Evolutionary conservation across 768 basidiomycete genomes (phyloP).

Genomic region (Suillus spraguei): DNA sequence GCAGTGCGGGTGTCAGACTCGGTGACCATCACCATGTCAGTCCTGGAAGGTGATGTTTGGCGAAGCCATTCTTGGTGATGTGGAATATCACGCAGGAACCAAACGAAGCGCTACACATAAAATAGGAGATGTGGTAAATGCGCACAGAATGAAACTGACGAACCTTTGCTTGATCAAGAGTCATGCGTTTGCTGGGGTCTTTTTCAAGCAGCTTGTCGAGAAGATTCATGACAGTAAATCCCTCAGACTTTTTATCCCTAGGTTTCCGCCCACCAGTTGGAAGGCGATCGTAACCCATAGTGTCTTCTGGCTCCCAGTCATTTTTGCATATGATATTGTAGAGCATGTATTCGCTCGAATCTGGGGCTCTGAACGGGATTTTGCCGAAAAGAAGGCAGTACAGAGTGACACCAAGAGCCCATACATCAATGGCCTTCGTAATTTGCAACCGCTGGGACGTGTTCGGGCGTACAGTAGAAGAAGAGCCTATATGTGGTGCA

Average conservation of each 20-base stretch:
- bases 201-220: slow-evolving; percentile 83
- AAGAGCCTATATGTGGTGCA: slow-evolving; percentile 31
- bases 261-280: slow-evolving; percentile 65
- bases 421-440: slow-evolving; percentile 94
- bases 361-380: slow-evolving; percentile 72
- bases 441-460: slow-evolving; percentile 51
- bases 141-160: slow-evolving; percentile 22
- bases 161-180: slow-evolving; percentile 84
- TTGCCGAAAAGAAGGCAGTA: slow-evolving; percentile 92
- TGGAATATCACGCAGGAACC: slow-evolving; percentile 70
- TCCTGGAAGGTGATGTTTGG: slow-evolving; percentile 54
- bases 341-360: slow-evolving; percentile 67
- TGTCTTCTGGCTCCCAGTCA: slow-evolving; percentile 67
- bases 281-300: slow-evolving; percentile 73
- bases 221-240: slow-evolving; percentile 65
- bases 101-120: slow-evolving; percentile 52
- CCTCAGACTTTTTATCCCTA: slow-evolving; percentile 47
- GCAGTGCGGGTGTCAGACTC: slow-evolving; percentile 78
- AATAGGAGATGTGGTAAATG: slow-evolving; percentile 12
- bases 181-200: slow-evolving; percentile 72
- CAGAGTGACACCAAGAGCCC: slow-evolving; percentile 96
- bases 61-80: slow-evolving; percentile 73
- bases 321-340: slow-evolving; percentile 79
- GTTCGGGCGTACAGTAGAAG: slow-evolving; percentile 31
- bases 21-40: slow-evolving; percentile 60